Evolutionary conservation across 2,329 filamentous ascomycete genomes (phyloP), one percentile per base, ranked within the genome.

Genomic region (Volutella citrinella): DNA sequence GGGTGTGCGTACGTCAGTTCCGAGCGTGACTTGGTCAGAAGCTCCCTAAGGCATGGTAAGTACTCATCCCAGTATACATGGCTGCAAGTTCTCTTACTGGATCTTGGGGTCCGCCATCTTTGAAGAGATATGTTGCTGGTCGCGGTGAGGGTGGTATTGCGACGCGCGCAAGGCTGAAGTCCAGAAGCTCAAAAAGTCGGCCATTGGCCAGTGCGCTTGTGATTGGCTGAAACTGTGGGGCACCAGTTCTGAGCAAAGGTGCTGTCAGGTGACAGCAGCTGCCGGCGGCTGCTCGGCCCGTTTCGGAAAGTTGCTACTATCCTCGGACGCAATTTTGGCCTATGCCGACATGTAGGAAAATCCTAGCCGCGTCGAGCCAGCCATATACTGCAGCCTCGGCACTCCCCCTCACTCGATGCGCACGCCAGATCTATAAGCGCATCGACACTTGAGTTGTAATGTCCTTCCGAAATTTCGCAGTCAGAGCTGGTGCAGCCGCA

Each of bases 11-110:
- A 94, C 88, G 89, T 95, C 67, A 95, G 84, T 62, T 96, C 90
- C 57, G 76, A 80, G 66, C 88, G 87, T 48, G 87, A 82, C 76
- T 95, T 95, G 63, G 78, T 82, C 48, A 94, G 80, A 56, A 95
- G 80, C 65, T 95, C 89, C 68, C 88, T 94, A 40, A 40, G 12
- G 31, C 25, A 16, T 17, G 30, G 49, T 66, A 55, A 68, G 60
- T 38, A 16, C 8, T n/a, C 17, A 7, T 11, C 25, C 16, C 15
- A 16, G 12, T 24, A 11, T 8, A n/a, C n/a, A n/a, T n/a, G n/a
- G n/a, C n/a, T n/a, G n/a, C n/a, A n/a, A n/a, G n/a, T n/a, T n/a
- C n/a, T n/a, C 77, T 49, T 65, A 87, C 83, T 86, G 80, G 37
- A 87, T 84, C 70, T 87, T 86, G 50, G 77, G 64, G 63, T 83